Evolutionary conservation across 2,329 filamentous ascomycete species (phyloP), one percentile per base, ranked within the genome.

Genomic region (Monosporascus sp.): DNA sequence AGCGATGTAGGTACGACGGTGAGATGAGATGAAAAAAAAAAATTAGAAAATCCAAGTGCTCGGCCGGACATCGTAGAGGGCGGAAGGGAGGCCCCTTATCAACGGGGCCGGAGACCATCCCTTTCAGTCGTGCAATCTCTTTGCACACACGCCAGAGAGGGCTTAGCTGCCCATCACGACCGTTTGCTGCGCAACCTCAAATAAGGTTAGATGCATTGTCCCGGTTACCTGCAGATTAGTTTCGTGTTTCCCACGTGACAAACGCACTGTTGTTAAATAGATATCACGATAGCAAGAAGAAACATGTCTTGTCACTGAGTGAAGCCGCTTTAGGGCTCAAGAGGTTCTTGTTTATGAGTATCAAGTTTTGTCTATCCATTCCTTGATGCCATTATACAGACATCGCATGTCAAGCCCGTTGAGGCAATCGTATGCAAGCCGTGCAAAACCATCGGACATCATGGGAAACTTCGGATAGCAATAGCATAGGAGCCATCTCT

Each of bases 161-260:
- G 15, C 36, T 24, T 38, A 56, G 53, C 50, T 60, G 54, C 57
- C 31, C 56, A 66, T 67, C 64, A 60, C 51, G 49, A 54, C 59
- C 65, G 65, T 68, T 69, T 69, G 65, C 63, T 65, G 56, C 60
- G 55, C 59, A 63, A 66, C 60, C 59, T 70, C 64, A 67, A 65
- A 67, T 67, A 68, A 66, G 65, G 67, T 69, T 71, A 60, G 61
- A 64, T 68, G 65, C 67, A 64, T 65, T 52, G 47, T 36, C 25
- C 57, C 70, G 69, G 70, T 62, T 71, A 69, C 68, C 60, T 65
- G 69, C 70, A 71, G 64, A 55, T 55, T 56, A 62, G 61, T 66
- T 60, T 62, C 64, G 63, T 65, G 67, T 65, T 67, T 70, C 62
- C 69, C 70, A 72, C 70, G 70, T 72, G 68, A 71, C 64, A 67